Evolutionary conservation across 225 moss, liverwort and hornwort species (phyloP), one percentile per base, ranked within the genome.

Genomic region (Lunularia cruciata): DNA sequence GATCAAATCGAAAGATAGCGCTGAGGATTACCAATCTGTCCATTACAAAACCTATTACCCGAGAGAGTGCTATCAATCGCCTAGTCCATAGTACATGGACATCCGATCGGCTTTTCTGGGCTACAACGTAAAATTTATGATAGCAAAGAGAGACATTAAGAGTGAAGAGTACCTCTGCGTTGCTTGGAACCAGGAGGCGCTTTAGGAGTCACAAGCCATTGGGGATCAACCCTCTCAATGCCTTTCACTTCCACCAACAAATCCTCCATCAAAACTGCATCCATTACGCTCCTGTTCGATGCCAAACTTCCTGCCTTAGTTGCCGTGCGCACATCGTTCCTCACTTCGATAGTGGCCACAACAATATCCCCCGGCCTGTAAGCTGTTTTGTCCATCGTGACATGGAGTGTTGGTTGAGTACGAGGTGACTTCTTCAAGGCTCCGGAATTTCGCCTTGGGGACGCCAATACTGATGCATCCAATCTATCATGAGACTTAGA

Each of bases 221-320:
- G 93, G 31, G 89, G 91, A 81, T 98, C 98, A 63, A 92, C 73
- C 67, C 91, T 91, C 81, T 98, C 98, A 56, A 98, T 89, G 66
- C 98, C 98, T 31, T 89, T 91, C 48, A 93, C 90, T 71, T 89
- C 96, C 73, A 93, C 96, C 18, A 80, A 75, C 47, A 98, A 80
- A 85, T 88, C 89, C 81, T 93, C 93, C 89, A 98, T 89, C 84
- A 93, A 72, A 47, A 98, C 89, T 13, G 90, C 90, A 68, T 93
- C 88, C 38, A 75, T 73, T 40, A 76, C 16, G 45, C 69, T 83
- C 52, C 87, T 82, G 39, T 83, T 84, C 53, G 73, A 76, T 74
- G 72, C 74, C 46, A 56, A 32, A 11, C 28, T 56, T 60, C 68
- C 76, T 33, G 73, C 53, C 46, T 67, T 77, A n/a, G 47, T 72